Base-by-base conservation (phyloP, 2,329 filamentous ascomycete genomes). In the Penicillium sp. region DNA sequence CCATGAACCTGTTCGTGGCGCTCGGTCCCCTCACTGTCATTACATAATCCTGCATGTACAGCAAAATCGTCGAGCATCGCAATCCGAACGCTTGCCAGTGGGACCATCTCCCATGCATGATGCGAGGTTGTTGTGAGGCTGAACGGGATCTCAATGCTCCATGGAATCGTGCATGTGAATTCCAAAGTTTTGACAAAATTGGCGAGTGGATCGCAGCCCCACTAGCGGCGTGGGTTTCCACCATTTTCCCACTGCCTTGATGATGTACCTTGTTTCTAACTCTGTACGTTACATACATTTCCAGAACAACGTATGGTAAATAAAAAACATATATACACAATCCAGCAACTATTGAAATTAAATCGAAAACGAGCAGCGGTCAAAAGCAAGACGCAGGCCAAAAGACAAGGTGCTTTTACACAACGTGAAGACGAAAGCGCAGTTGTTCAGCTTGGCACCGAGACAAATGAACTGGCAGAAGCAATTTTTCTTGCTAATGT, bases 401-500 rank as follows among this genome's bases (percentile, higher is more conserved):
- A n/a, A 19, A 27, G 14, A 27, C 19, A 14, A 35, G 13, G 11
- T 5, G n/a, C n/a, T 18, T 19, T 8, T 16, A 39, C 9, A 19
- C 2, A 35, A n/a, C 14, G n/a, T 4, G 7, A 38, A 38, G n/a
- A 9, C 16, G 4, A n/a, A 38, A 38, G n/a, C 13, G 2, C 35
- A 38, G 35, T 14, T 38, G n/a, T 36, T 51, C 32, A 61, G 51
- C 48, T 55, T 13, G 50, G 42, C 36, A 49, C 57, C 1, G 57
- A 52, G n/a, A 63, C 60, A 32, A 60, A 63, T 3, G 60, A 54
- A 34, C 60, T 61, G 23, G 51, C 42, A 5, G 58, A 45, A 14
- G 55, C 58, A 44, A 64, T 64, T 36, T 62, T 62, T 29, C 53
- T 56, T 11, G 58, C 60, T 29, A 64, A 32, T 0, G 59, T 48